Evolutionary conservation across 2,329 filamentous ascomycete genomes (phyloP), one percentile per base, ranked within the genome.

Genomic region (Phoma sp.): DNA sequence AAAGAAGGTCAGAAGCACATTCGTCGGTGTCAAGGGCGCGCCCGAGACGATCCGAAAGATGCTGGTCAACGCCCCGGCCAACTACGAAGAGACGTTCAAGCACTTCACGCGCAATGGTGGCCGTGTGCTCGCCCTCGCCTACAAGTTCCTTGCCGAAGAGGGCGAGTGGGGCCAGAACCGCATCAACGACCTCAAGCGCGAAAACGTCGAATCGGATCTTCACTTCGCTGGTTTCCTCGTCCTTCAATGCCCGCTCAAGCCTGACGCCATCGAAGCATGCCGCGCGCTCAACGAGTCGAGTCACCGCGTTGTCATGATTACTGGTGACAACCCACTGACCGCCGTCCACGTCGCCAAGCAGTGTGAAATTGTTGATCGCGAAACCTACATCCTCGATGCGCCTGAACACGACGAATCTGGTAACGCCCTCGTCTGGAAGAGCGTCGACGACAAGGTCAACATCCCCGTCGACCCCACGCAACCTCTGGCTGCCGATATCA

Each of bases 221-320:
- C 87, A 84, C 19, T 99, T 99, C 77, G 95, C 95, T 57, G 95
- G 95, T 55, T 99, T 99, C 80, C 81, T 99, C 60, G 92, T 99
- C 46, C 82, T 99, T 27, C 94, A 97, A 75, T 97, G 92, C 69
- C 95, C 95, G 5, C 83, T 99, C 53, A 99, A 99, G 79, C 93
- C 96, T 24, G 95, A 99, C 74, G 95, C 95, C 41, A 90, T 96
- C 78, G 88, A 95, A 74, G 88, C 95, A 35, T 91, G 99, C 36
- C 91, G 90, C 63, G 97, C 98, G 92, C 84, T 99, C 67, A 99
- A 97, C 73, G 95, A 99, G 81, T 98, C 94, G 77, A 98, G 93
- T 78, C 95, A 99, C 76, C 91, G 95, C 67, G 92, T 96, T 41
- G 90, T 99, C 66, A 99, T 99, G 95, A 99, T 99, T 64, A 99